Percentiles rank a stretch among this genome's conserved stretches.
These are phyloP conservation scores for Fragilaria crotonensis DNA, from an alignment of 108 stramenopile species.

Conservation along the genomic window DNA sequence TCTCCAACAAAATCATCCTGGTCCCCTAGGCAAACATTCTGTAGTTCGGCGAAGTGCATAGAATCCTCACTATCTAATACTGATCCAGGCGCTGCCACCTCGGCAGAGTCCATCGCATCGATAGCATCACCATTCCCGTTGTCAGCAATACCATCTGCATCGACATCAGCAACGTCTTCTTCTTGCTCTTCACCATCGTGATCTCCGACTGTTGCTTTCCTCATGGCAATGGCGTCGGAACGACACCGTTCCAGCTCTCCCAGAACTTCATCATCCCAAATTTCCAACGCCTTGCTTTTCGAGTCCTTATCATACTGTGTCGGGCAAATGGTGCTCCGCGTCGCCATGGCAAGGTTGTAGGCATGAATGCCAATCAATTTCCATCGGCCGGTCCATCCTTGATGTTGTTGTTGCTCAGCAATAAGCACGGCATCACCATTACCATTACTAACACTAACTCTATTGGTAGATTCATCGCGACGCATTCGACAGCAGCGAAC, in stretches of 20 bases:
- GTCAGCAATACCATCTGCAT: too few relatives aligned
- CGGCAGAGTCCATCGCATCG: background rate
- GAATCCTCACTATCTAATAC: too few relatives aligned
- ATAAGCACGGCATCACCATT: too few relatives aligned
- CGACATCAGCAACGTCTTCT: too few relatives aligned
- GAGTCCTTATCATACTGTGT: constrained; percentile 4
- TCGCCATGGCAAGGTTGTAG: constrained; percentile 49
- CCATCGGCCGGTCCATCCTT: constrained; percentile 55
- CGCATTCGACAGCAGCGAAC: constrained; percentile 50
- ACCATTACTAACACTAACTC: too few relatives aligned
- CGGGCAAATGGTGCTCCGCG: constrained; percentile 36
- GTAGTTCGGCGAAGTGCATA: too few relatives aligned
- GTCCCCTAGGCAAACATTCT: too few relatives aligned
- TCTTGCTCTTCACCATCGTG: background rate
- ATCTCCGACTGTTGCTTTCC: background rate
- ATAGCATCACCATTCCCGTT: too few relatives aligned
- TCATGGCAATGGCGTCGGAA: constrained; percentile 17
- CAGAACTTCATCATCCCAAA: constrained; percentile 36
- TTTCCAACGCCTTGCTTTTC: background rate
- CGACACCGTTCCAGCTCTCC: constrained; percentile 39
- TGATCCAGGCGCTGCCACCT: too few relatives aligned
- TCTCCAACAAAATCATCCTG: too few relatives aligned
- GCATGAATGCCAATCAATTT: constrained; percentile 41
- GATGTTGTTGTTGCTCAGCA: too few relatives aligned
- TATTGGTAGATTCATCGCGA: constrained; percentile 17